Conservation (phyloP, 208 protist species). For the Novymonas esmeraldas region DNA sequence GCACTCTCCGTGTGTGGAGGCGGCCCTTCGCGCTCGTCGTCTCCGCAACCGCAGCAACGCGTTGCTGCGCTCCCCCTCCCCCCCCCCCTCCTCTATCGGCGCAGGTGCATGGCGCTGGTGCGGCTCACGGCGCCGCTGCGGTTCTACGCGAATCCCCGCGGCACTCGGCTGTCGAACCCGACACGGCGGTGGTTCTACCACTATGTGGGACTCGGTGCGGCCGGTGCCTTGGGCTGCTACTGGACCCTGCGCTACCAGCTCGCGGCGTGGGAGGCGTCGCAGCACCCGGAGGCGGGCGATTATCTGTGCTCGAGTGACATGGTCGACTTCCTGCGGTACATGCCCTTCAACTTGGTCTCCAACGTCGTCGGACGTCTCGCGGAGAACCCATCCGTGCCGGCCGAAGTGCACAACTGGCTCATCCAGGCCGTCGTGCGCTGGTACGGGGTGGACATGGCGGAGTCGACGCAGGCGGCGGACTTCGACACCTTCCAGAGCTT, state of each 20-base stretch:
- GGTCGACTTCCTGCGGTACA: constrained; percentile 64
- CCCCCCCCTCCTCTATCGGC: background rate
- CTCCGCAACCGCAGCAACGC: background rate
- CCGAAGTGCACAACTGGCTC: constrained; percentile 44
- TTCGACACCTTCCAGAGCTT: constrained; percentile 82
- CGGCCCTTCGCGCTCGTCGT: too few species aligned
- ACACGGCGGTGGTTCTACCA: constrained; percentile 82
- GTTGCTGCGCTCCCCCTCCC: background rate
- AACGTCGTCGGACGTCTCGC: constrained; percentile 45
- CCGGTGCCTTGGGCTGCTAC: constrained; percentile 39
- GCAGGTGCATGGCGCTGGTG: constrained; percentile 13
- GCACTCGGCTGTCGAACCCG: constrained; percentile 50
- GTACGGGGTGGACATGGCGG: constrained; percentile 58
- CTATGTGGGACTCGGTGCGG: constrained; percentile 43
- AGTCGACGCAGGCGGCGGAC: constrained; percentile 29
- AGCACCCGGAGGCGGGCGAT: constrained; percentile 33
- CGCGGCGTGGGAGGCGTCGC: constrained; percentile 61
- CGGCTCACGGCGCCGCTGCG: constrained; percentile 7
- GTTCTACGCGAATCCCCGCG: constrained; percentile 68
- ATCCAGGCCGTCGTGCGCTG: constrained; percentile 54
- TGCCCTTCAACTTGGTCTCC: constrained; percentile 76
- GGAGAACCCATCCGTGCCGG: constrained; percentile 43
- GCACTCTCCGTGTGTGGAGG: too few species aligned
- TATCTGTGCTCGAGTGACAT: constrained; percentile 57
- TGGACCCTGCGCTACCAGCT: constrained; percentile 48